Evolutionary conservation across 2,329 filamentous ascomycete genomes (phyloP).

Genomic region (Penicillium sp.): DNA sequence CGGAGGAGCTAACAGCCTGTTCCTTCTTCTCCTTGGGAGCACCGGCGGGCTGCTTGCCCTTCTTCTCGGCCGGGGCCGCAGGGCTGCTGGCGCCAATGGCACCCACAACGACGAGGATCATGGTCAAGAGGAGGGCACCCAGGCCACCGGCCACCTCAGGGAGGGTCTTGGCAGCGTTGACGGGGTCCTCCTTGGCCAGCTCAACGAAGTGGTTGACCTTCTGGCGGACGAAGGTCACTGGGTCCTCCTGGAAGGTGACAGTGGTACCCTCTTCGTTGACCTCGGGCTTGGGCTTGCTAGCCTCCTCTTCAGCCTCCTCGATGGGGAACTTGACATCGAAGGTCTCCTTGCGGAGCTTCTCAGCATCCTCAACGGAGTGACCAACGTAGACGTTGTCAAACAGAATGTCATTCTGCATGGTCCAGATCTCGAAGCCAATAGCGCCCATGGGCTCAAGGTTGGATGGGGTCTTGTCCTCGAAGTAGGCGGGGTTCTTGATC

Average conservation of each 20-base stretch:
- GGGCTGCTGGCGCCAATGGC: slow-evolving; percentile 62
- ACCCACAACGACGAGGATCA: slow-evolving; percentile 68
- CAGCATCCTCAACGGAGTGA: slow-evolving; percentile 89
- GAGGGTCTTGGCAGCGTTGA: slow-evolving; percentile 82
- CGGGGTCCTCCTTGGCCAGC: slow-evolving; percentile 76
- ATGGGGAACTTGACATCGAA: slow-evolving; percentile 83
- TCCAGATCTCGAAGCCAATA: slow-evolving; percentile 99
- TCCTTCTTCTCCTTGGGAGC: slow-evolving; percentile 63
- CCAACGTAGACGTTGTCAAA: slow-evolving; percentile 99
- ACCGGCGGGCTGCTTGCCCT: slow-evolving; percentile 69
- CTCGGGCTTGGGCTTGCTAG: slow-evolving; percentile 74
- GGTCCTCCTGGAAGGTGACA: slow-evolving; percentile 87
- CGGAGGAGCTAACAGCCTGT: slow-evolving; percentile 57
- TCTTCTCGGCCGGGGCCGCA: slow-evolving; percentile 65
- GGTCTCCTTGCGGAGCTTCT: slow-evolving; percentile 82
- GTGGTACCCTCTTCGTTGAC: slow-evolving; percentile 61
- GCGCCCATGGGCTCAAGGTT: slow-evolving; percentile 94
- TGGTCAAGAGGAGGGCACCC: slow-evolving; percentile 64
- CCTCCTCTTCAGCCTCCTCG: slow-evolving; percentile 77
- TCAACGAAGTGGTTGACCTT: slow-evolving; percentile 89
- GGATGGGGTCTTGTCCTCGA: slow-evolving; percentile 92
- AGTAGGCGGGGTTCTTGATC: slow-evolving; percentile 95
- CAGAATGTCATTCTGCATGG: slow-evolving; percentile 97
- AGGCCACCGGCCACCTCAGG: slow-evolving; percentile 86
- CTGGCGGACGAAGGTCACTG: slow-evolving; percentile 81